Conservation (phyloP, 2,329 filamentous ascomycete genomes). For the Beauveria asiatica region DNA sequence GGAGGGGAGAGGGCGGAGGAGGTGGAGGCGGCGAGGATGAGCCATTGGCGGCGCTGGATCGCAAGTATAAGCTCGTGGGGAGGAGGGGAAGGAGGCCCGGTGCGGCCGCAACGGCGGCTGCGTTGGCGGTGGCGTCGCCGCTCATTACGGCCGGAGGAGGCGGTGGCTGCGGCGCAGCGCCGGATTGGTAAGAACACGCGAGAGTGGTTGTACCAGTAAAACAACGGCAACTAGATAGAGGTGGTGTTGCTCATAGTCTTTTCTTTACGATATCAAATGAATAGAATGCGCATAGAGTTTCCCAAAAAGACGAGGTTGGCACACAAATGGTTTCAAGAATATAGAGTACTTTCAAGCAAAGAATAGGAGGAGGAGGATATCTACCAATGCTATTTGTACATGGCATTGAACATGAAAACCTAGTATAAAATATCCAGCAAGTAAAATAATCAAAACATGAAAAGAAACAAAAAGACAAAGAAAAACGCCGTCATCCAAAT, state of each 20-base stretch:
- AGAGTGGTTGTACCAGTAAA: background rate
- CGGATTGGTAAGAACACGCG: slow-evolving; percentile 35
- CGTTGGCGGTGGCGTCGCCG: slow-evolving; percentile 30
- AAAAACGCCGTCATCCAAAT: slow-evolving; percentile 1
- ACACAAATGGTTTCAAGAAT: no score
- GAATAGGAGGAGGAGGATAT: background rate
- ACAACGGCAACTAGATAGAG: background rate
- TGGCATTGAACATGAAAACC: background rate
- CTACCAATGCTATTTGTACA: slow-evolving; percentile 8
- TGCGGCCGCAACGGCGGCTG: slow-evolving; percentile 23
- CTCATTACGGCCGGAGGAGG: slow-evolving; percentile 17
- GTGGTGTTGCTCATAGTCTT: no score
- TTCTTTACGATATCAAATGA: no score
- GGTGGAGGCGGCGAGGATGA: slow-evolving; percentile 21
- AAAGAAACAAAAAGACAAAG: background rate
- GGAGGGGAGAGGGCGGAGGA: slow-evolving; percentile 52
- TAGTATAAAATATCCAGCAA: background rate
- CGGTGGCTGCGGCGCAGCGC: slow-evolving; percentile 28
- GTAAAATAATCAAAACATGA: background rate
- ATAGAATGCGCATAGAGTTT: no score
- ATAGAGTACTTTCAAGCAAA: no score
- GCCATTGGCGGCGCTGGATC: slow-evolving; percentile 37
- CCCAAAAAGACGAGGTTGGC: no score
- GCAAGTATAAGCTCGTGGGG: slow-evolving; percentile 36
- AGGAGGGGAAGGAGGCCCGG: slow-evolving; percentile 34